These are phyloP conservation scores for Alternaria sp. DNA, from an alignment of 2,329 filamentous ascomycete species.

Conservation along the genomic window DNA sequence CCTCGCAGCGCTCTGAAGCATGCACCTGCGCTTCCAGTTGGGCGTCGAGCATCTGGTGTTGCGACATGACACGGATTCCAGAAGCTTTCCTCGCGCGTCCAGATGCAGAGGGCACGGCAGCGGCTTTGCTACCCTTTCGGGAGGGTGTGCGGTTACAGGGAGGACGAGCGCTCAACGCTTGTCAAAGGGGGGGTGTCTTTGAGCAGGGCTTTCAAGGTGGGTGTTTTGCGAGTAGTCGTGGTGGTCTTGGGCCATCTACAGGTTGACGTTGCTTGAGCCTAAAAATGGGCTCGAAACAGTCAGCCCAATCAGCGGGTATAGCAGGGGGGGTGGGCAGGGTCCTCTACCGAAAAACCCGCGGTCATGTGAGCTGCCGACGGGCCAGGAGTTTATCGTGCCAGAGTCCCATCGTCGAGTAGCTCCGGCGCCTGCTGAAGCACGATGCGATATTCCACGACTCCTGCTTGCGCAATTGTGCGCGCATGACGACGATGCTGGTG, in stretches of 20 bases:
- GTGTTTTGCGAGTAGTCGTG: slow-evolving; percentile 43
- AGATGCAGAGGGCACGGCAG: slow-evolving; percentile 42
- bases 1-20: slow-evolving; percentile 18
- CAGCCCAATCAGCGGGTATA: slow-evolving; percentile 47
- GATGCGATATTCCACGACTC: slow-evolving; percentile 22
- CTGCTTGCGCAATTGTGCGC: slow-evolving; percentile 27
- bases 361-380: slow-evolving; percentile 47
- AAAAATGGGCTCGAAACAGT: slow-evolving; percentile 47
- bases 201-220: slow-evolving; percentile 38
- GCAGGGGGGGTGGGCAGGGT: slow-evolving; percentile 46
- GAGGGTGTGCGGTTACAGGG: slow-evolving; percentile 33
- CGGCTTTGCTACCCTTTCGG: slow-evolving; percentile 48
- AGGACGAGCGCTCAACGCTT: slow-evolving; percentile 30
- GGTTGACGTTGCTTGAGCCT: slow-evolving; percentile 51
- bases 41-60: slow-evolving; percentile 38
- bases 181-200: slow-evolving; percentile 37
- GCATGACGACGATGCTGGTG: slow-evolving; percentile 17
- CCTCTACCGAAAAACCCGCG: slow-evolving; percentile 29
- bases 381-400: slow-evolving; percentile 33
- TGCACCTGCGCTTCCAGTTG: slow-evolving; percentile 35
- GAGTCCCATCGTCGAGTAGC: slow-evolving; percentile 42
- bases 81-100: slow-evolving; percentile 44
- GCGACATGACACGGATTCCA: slow-evolving; percentile 44
- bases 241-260: slow-evolving; percentile 49
- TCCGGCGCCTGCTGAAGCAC: slow-evolving; percentile 50